Conservation (phyloP, 129 eudicot genomes). For the Tagetes erecta region DNA sequence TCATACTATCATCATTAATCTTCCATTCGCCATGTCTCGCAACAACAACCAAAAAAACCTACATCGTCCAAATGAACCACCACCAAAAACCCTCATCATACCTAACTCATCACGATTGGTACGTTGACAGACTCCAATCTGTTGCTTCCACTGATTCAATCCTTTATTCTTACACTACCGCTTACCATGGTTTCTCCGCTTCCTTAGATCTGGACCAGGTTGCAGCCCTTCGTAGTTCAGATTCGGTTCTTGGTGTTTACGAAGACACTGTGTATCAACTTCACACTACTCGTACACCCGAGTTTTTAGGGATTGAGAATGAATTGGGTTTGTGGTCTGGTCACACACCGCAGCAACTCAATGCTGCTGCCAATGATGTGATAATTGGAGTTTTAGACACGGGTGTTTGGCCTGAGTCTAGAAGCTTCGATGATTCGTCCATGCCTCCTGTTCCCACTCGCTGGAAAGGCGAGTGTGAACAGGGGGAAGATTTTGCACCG, state of each 20-base stretch:
- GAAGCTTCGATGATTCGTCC: conserved; percentile 49
- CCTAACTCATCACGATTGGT: conserved; percentile 69
- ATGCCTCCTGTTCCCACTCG: conserved; percentile 55
- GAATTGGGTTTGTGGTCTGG: conserved; percentile 56
- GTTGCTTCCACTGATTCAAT: conserved; percentile 43
- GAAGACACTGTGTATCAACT: conserved; percentile 61
- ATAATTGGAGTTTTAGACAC: conserved; percentile 79
- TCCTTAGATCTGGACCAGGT: conserved; percentile 39
- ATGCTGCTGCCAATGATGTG: conserved; percentile 54
- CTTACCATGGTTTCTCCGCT: conserved; percentile 80
- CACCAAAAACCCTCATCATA: conserved; percentile 50
- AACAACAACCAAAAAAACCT: conserved; percentile 40
- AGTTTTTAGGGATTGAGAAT: conserved; percentile 60
- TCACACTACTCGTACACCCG: conserved; percentile 91
- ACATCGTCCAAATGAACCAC: conserved; percentile 71
- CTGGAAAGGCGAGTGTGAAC: conserved; percentile 68
- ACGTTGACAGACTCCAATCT: conserved; percentile 48
- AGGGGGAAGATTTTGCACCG: conserved; percentile 48
- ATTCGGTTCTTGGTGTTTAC: conserved; percentile 52
- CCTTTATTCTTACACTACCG: conserved; percentile 65
- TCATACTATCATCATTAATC: too few relatives aligned
- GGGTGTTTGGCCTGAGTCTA: conserved; percentile 80
- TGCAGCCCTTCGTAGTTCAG: conserved; percentile 40
- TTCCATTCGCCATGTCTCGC: background rate
- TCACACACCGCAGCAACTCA: conserved; percentile 27